Evolutionary conservation across 2,329 filamentous ascomycete genomes (phyloP).

Genomic region (Exophiala spinifera): DNA sequence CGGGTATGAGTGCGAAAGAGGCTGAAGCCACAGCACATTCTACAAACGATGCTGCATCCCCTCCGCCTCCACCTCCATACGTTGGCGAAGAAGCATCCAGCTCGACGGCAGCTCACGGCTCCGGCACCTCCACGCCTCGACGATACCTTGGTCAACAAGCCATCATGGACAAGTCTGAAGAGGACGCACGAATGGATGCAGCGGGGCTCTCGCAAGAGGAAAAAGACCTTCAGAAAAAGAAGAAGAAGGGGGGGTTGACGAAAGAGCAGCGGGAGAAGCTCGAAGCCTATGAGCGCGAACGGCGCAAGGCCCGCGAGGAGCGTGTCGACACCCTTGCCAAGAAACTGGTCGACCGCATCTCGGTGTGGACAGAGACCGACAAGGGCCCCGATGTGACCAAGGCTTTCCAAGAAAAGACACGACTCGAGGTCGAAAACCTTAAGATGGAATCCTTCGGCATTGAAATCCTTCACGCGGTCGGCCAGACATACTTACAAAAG

Average conservation of each 20-base stretch:
- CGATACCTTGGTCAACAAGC: constrained; percentile 71
- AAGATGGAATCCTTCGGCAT: constrained; percentile 99
- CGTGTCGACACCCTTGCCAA: constrained; percentile 78
- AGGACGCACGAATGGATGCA: constrained; percentile 64
- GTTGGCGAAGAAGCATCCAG: constrained; percentile 22
- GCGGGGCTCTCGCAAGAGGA: constrained; percentile 68
- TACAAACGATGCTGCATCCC: constrained; percentile 8
- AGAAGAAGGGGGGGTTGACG: constrained; percentile 81
- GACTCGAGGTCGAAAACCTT: constrained; percentile 91
- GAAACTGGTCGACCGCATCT: constrained; percentile 86
- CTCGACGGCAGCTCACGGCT: constrained; percentile 25
- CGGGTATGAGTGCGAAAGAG: constrained; percentile 33
- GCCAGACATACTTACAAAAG: constrained; percentile 84
- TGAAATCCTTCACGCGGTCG: constrained; percentile 93
- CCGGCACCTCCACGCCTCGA: constrained; percentile 48
- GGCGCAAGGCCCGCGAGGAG: constrained; percentile 78
- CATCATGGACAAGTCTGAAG: constrained; percentile 83
- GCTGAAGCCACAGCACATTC: constrained; percentile 30
- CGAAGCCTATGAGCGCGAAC: constrained; percentile 81
- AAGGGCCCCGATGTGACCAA: constrained; percentile 78
- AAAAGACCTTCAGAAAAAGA: constrained; percentile 73
- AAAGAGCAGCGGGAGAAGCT: constrained; percentile 95
- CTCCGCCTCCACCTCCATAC: constrained; percentile 24
- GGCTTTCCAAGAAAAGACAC: constrained; percentile 91
- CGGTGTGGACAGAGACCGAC: constrained; percentile 96